Evolutionary conservation across 2,329 filamentous ascomycete species (phyloP), one percentile per base, ranked within the genome.

Genomic region (Aspergillus japonicus): DNA sequence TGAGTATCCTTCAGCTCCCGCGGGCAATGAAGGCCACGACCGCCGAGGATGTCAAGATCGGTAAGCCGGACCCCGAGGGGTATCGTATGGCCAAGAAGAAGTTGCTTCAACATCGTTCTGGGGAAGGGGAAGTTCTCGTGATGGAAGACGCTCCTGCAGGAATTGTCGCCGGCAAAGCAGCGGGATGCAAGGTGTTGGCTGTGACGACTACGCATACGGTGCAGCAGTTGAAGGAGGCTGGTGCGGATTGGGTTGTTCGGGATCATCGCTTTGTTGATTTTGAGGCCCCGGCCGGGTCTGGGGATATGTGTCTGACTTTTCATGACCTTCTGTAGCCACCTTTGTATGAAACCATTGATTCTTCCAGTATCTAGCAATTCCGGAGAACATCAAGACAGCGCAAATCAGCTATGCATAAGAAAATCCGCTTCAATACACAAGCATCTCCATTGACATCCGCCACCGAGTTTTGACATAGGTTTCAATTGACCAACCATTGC

Each of bases 1-100:
- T 59, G 21, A 50, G 49, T 5, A 47, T 55, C 2, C 47, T 59
- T 11, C 33, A 47, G 4, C 39, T 59, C 19, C 57, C 57, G n/a
- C 57, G 47, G 16, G 47, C 51, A n/a, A 47, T 47, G 7, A 47
- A 55, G 21, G 47, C 50, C 14, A 59, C 47, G 5, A 47, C 50
- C 1, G 57, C 57, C 8, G 57, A 59, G 11, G 57, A 59, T 59
- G 57, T 59, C 3, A 50, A 33, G 7, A 4, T 47, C 2, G 57
- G 57, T 19, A 59, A 59, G 24, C 51, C 57, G 4, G 51, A 59
- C 35, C 57, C 57, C 6, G 57, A 59, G 16, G 57, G 57, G 6
- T 59, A 55, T 56, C 29, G 12, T n/a, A 50, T 35, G 31, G 54
- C 47, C 2, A 42, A 50, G 23, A 26, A 19, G 21, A 35, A 29